Percentiles rank a stretch among this genome's conserved stretches.
Evolutionary conservation across 228 moss, liverwort and hornwort species (phyloP).

Genomic region (Sphagnum fallax): DNA sequence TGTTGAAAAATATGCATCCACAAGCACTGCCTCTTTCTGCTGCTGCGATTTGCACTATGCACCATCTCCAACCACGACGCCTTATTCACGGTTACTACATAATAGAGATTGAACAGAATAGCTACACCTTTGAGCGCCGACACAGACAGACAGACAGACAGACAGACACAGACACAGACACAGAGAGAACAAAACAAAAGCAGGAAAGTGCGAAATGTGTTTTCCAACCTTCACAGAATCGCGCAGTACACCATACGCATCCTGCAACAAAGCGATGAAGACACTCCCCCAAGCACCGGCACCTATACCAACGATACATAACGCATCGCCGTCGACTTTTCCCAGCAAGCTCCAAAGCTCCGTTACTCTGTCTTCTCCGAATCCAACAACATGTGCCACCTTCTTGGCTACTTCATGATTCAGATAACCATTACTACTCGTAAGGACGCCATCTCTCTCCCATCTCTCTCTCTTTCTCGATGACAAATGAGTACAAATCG

Average conservation of each 20-base stretch:
- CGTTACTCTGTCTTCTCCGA: constrained; percentile 15
- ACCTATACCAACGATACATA: constrained; percentile 44
- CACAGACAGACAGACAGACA: neutral
- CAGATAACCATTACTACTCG: too few relatives aligned
- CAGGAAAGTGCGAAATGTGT: too few relatives aligned
- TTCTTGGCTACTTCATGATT: neutral
- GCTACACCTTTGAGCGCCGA: neutral
- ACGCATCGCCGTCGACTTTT: constrained; percentile 37
- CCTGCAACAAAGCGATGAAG: constrained; percentile 54
- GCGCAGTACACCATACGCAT: constrained; percentile 41
- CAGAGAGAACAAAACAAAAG: neutral
- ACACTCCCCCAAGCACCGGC: constrained; percentile 61
- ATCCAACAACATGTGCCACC: neutral
- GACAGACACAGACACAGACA: too few relatives aligned
- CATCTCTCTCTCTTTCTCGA: neutral
- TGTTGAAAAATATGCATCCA: too few relatives aligned
- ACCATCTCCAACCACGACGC: too few relatives aligned
- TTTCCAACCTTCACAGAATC: constrained; percentile 40
- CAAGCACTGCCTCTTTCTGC: too few relatives aligned
- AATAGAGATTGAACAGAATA: neutral
- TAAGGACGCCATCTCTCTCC: neutral
- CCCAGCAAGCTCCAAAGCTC: constrained; percentile 41
- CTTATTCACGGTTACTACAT: too few relatives aligned
- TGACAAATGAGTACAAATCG: neutral
- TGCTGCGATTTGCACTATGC: too few relatives aligned